phyloP scores from a whole-genome alignment of 495 filamentous ascomycete genomes.

The Podospora didyma region DNA sequence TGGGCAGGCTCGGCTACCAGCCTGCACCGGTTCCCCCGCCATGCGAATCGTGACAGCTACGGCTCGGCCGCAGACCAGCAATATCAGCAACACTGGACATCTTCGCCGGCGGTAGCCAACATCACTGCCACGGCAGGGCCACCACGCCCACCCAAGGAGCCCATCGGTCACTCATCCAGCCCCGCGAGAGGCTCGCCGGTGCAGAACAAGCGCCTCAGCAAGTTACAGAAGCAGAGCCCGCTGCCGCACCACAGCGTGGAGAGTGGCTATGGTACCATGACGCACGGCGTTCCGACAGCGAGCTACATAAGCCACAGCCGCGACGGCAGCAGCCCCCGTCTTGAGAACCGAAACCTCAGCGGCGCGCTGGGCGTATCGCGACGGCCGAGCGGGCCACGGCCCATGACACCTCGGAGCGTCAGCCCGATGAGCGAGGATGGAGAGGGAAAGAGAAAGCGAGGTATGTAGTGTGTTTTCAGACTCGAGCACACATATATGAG shows the following conservation, averaged over 20 bases:
- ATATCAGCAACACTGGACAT: slow-evolving; percentile 40
- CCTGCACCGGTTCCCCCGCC: slow-evolving; percentile 37
- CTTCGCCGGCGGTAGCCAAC: slow-evolving; percentile 28
- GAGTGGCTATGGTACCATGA: slow-evolving; percentile 46
- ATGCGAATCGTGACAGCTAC: slow-evolving; percentile 43
- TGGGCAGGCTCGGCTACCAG: slow-evolving; percentile 64
- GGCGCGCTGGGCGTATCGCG: slow-evolving; percentile 39
- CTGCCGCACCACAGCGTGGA: slow-evolving; percentile 45
- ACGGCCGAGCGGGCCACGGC: slow-evolving; percentile 47
- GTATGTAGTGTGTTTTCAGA: slow-evolving; percentile 26
- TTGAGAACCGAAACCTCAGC: slow-evolving; percentile 46
- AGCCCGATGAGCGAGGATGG: slow-evolving; percentile 25
- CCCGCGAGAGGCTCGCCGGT: slow-evolving; percentile 24
- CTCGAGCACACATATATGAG: slow-evolving; percentile 1
- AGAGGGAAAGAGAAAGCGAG: slow-evolving; percentile 46
- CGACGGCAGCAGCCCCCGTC: slow-evolving; percentile 33
- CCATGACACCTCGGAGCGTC: slow-evolving; percentile 48
- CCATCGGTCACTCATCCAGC: slow-evolving; percentile 28
- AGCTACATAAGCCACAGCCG: slow-evolving; percentile 33
- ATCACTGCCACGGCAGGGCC: slow-evolving; percentile 28
- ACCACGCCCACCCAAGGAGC: slow-evolving; percentile 52
- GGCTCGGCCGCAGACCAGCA: slow-evolving; percentile 22
- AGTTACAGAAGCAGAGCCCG: slow-evolving; percentile 40
- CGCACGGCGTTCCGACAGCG: slow-evolving; percentile 35
- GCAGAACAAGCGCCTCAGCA: slow-evolving; percentile 35